Evolutionary conservation across 768 basidiomycete genomes (phyloP), one percentile per base, ranked within the genome.

Genomic region (Suillus tomentosus): DNA sequence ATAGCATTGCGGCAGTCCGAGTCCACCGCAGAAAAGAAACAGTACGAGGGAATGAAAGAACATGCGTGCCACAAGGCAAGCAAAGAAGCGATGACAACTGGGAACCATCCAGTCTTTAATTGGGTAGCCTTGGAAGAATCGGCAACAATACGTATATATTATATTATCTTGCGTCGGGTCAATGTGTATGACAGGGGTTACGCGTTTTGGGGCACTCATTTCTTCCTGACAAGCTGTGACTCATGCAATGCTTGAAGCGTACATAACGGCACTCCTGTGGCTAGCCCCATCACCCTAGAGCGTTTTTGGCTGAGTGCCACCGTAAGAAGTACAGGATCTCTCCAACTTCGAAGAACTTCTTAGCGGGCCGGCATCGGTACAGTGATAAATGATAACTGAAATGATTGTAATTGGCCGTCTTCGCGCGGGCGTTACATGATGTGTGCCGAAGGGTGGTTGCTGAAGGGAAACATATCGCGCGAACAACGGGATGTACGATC

Each of bases 181-280:
- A 51, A 51, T 50, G 10, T 51, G 50, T 51, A 51, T 24, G 27
- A 31, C 51, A 53, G 51, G 51, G 27, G 51, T 31, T 53, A 31
- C 9, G 51, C 17, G 51, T 53, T 31, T 17, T 17, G 51, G 51
- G 51, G 51, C 15, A 53, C 27, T 27, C 50, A 27, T 51, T 51
- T 51, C 48, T 15, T 51, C 24, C 50, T 51, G 50, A 17, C 24
- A 17, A 17, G 50, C 14, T 27, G 24, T 22, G 14, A 51, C 24
- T 27, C 15, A 17, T 27, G 8, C 3, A 15, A 53, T 2, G 9
- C 27, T 53, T 53, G 15, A 51, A 51, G 15, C 24, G 13, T 48
- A 50, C 8, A 27, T 53, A 27, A 53, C 51, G 51, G 50, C 27
- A 50, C 17, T 31, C 34, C 27, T 31, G 8, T 27, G 15, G 15